A percentile compares a stretch with the other conserved stretches of the same genome.
Conservation (phyloP, 164 flowering plant genomes). For the Euptelea pleiosperma region DNA sequence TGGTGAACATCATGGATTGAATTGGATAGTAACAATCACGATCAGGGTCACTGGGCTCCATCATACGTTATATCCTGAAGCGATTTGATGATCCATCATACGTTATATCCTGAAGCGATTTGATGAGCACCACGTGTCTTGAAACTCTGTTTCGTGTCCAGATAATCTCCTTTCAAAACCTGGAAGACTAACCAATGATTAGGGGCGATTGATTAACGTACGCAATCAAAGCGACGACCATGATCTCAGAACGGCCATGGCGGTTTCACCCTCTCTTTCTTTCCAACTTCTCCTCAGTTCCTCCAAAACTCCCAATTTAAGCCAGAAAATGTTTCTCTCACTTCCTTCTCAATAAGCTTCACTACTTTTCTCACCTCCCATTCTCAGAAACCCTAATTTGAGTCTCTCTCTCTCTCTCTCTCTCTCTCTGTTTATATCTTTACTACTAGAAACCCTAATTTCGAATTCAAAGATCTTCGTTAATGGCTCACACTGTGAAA, state of each 20-base stretch:
- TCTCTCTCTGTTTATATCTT: neutral
- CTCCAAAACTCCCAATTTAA: too few relatives aligned
- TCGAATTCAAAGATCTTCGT: neutral
- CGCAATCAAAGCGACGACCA: neutral
- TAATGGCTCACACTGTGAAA: neutral
- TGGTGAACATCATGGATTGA: too few relatives aligned
- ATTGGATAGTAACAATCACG: too few relatives aligned
- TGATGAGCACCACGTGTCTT: neutral
- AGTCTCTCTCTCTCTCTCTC: neutral
- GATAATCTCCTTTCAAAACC: neutral
- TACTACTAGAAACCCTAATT: conserved; percentile 2
- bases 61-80: too few relatives aligned
- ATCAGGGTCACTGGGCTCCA: too few relatives aligned
- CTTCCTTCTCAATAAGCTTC: too few relatives aligned
- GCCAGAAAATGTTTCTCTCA: too few relatives aligned
- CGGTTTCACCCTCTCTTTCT: conserved; percentile 1
- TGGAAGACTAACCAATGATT: conserved; percentile 6
- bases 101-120: too few relatives aligned
- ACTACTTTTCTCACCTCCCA: neutral
- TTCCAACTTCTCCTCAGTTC: neutral
- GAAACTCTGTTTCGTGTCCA: neutral
- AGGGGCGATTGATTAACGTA: conserved; percentile 1
- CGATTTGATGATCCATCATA: too few relatives aligned
- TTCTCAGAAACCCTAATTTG: neutral
- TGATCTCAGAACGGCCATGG: neutral